phyloP scores from a whole-genome alignment of 2,329 filamentous ascomycete species.

The Epichloe scottii region DNA sequence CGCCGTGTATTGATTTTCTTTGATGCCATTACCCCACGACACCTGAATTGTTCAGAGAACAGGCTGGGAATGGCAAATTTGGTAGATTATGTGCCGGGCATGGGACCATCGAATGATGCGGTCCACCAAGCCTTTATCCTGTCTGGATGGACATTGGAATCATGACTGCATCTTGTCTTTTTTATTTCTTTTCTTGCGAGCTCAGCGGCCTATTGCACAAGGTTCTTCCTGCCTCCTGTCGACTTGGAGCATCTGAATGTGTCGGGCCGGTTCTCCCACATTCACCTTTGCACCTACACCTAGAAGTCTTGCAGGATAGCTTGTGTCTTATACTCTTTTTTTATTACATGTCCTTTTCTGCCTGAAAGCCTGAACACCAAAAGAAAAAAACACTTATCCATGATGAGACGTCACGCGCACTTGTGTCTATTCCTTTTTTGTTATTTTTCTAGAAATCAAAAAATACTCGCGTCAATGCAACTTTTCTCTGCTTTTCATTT shows the following conservation, averaged over 20 bases:
- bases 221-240: neutral
- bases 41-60: neutral
- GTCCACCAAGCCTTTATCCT: neutral
- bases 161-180: slow-evolving; percentile 1
- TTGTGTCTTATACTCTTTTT: neutral
- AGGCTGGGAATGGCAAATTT: neutral
- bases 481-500: neutral
- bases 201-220: neutral
- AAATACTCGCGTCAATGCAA: neutral
- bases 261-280: slow-evolving; percentile 11
- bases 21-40: neutral
- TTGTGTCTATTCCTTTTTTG: neutral
- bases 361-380: neutral
- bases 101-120: neutral
- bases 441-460: neutral
- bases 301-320: neutral
- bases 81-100: slow-evolving; percentile 5
- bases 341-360: neutral
- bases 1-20: neutral
- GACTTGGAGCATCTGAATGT: slow-evolving; percentile 6
- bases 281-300: neutral
- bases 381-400: neutral
- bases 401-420: slow-evolving; percentile 8
- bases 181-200: neutral
- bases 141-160: neutral